These are phyloP conservation scores for Anisogramma anomala DNA, from an alignment of 2,329 filamentous ascomycete species.

Conservation along the genomic window DNA sequence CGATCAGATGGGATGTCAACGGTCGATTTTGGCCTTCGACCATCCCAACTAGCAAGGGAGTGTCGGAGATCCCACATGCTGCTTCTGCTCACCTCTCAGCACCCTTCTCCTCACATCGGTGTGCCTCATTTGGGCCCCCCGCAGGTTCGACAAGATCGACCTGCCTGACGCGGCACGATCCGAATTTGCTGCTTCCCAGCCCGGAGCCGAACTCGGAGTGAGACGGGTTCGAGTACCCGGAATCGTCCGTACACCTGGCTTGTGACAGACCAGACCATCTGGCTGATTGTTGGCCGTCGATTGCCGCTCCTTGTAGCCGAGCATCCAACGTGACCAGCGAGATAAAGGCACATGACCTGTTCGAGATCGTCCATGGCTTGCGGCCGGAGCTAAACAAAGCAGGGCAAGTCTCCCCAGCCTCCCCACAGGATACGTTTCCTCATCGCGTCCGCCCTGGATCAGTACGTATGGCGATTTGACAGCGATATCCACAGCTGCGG, in stretches of 20 bases:
- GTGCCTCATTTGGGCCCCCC: constrained; percentile 8
- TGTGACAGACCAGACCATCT: constrained; percentile 6
- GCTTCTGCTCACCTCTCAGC: constrained; percentile 1
- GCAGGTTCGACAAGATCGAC: constrained; percentile 5
- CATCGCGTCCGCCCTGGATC: no score
- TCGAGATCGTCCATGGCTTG: constrained; percentile 7
- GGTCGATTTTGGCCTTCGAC: constrained; percentile 1
- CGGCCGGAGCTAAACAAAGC: constrained; percentile 8
- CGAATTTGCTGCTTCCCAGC: constrained; percentile 2
- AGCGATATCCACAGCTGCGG: constrained; percentile 4
- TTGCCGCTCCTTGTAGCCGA: constrained; percentile 5
- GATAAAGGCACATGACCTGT: constrained; percentile 13
- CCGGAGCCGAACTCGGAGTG: no score
- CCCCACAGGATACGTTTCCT: no score
- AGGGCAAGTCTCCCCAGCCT: no score
- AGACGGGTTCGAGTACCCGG: constrained; percentile 14
- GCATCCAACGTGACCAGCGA: constrained; percentile 14
- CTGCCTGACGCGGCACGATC: constrained; percentile 10
- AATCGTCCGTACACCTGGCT: constrained; percentile 12
- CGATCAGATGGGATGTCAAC: constrained; percentile 5
- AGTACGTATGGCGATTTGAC: background rate
- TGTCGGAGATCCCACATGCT: no score
- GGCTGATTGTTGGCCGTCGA: background rate
- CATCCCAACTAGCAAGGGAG: constrained; percentile 1
- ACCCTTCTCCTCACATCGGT: constrained; percentile 5